Base-by-base conservation (phyloP, 805 yeast species). In the Cyberlindnera misumaiensis region DNA sequence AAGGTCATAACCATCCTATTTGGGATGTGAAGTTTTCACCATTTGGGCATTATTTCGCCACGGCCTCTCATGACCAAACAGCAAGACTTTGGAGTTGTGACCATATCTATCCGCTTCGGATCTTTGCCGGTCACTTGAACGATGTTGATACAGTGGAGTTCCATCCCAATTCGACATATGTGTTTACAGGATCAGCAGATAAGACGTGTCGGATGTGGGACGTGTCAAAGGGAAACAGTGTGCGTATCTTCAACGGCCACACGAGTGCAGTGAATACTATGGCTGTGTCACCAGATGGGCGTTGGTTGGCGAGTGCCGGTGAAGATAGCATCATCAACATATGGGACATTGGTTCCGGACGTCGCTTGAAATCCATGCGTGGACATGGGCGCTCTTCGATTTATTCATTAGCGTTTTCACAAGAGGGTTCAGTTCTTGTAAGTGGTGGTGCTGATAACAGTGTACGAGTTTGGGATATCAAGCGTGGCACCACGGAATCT, bases 181-280 rank as follows among this genome's bases (percentile, higher is more conserved):
- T 93, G 6, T 80, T 93, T 55, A 90, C 98, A 0, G 99, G 98
- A 6, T 86, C 96, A 5, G 77, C 89, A 46, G 99, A 93, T 63
- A 87, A 88, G 63, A 87, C 97, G 0, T 83, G 94, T 55, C 73
- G 98, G 46, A 89, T 93, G 97, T 93, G 99, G 99, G 98, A 93
- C 60, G 79, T 93, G 18, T 75, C 80, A 28, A 74, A 80, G 30
- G 99, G 98, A 29, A 80, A 78, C 47, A 79, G 94, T 30, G 97
- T 89, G 22, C 74, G 99, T 45, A 79, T 93, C 9, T 90, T 93
- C 59, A 76, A 87, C 60, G 97, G 96, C 2, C 97, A 89, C 53
- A 77, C 88, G 3, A 88, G 89, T n/a, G 83, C 97, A 1, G 75
- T 93, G 16, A 83, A 85, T 45, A 73, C 88, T 14, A 65, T 86